Evolutionary conservation across 208 protist genomes (phyloP).

Genomic region (Phytomonas francai): DNA sequence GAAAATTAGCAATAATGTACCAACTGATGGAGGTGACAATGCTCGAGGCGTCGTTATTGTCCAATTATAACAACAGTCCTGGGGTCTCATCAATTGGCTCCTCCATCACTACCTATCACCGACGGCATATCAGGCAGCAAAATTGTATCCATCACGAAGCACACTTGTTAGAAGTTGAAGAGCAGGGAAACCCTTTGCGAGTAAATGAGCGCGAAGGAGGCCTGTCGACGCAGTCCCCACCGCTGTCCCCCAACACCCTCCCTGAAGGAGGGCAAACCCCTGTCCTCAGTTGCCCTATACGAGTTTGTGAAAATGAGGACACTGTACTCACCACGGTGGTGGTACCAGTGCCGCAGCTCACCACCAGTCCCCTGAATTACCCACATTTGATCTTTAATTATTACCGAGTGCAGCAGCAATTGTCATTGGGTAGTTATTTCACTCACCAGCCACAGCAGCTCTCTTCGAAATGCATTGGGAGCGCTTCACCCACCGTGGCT

Average conservation of each 20-base stretch:
- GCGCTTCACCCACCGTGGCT: background rate
- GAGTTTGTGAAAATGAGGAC: background rate
- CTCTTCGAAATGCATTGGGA: background rate
- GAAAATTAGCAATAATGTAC: background rate
- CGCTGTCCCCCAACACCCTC: background rate
- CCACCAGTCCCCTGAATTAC: constrained; percentile 1
- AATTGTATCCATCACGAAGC: background rate
- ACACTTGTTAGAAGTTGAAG: background rate
- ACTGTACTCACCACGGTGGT: background rate
- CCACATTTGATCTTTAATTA: constrained; percentile 1
- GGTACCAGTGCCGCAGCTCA: background rate
- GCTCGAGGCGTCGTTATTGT: background rate
- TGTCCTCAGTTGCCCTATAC: background rate
- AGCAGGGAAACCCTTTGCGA: background rate
- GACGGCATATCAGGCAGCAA: background rate
- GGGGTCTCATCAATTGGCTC: background rate
- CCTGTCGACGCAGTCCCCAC: background rate
- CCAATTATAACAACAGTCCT: background rate
- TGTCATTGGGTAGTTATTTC: background rate
- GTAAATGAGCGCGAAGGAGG: background rate
- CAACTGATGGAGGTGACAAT: background rate
- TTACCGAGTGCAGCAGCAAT: background rate
- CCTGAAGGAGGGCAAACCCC: background rate
- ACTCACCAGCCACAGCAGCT: background rate
- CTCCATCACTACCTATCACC: background rate